Evolutionary conservation across 805 yeast species (phyloP).

Genomic region (Saturnispora silvae): DNA sequence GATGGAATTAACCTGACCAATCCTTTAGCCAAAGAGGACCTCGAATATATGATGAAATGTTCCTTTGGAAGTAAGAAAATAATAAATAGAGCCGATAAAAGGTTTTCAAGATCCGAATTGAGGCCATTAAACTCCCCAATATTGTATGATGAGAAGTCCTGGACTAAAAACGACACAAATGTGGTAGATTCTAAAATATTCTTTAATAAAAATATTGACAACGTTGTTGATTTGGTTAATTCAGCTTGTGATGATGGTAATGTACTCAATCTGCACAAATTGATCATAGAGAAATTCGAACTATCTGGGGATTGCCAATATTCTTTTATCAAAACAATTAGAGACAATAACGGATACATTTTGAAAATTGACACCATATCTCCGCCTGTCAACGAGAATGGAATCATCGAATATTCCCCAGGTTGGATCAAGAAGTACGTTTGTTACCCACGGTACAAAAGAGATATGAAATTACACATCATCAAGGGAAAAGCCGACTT

Average conservation of each 20-base stretch:
- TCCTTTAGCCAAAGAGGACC: too few species aligned
- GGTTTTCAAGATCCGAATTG: too few species aligned
- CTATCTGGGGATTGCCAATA: constrained; percentile 3
- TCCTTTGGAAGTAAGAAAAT: too few species aligned
- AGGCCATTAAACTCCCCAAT: too few species aligned
- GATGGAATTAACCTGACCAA: too few species aligned
- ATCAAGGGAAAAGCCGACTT: constrained; percentile 12
- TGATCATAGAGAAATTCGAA: constrained; percentile 13
- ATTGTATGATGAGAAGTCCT: too few species aligned
- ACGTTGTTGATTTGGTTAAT: background rate
- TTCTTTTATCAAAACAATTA: constrained; percentile 27
- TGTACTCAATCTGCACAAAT: constrained; percentile 16
- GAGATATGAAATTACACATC: constrained; percentile 33
- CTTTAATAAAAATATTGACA: background rate
- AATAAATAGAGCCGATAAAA: too few species aligned
- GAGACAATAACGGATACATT: constrained; percentile 30
- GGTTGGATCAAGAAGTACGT: constrained; percentile 31
- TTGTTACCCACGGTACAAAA: constrained; percentile 35
- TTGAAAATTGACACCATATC: constrained; percentile 28
- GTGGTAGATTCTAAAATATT: too few species aligned
- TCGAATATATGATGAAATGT: too few species aligned
- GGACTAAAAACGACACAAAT: too few species aligned
- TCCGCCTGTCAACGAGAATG: constrained; percentile 12
- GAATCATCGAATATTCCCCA: constrained; percentile 15
- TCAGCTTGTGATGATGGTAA: constrained; percentile 1